A percentile compares a stretch with the other conserved stretches of the same genome.
These are phyloP conservation scores for Litchi chinensis DNA, from an alignment of 345 rosid species.

Conservation along the genomic window DNA sequence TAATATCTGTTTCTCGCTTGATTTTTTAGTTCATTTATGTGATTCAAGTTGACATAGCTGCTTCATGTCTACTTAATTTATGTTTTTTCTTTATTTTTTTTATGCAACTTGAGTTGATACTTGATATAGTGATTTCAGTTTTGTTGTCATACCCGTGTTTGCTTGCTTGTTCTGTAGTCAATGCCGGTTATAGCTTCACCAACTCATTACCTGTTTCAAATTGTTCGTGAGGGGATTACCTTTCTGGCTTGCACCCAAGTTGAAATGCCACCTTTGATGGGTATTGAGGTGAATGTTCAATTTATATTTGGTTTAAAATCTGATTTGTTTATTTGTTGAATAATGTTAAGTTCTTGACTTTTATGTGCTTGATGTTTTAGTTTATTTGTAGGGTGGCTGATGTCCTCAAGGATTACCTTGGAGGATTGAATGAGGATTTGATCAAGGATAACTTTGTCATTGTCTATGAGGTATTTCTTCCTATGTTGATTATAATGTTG, in stretches of 20 bases:
- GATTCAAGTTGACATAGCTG: not conserved
- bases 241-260: constrained; percentile 95
- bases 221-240: constrained; percentile 84
- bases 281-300: constrained; percentile 64
- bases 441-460: constrained; percentile 93
- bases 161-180: constrained; percentile 41
- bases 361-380: constrained; percentile 45
- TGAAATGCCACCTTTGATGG: constrained; percentile 98
- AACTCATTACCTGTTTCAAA: constrained; percentile 90
- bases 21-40: not conserved
- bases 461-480: constrained; percentile 77
- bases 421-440: constrained; percentile 90
- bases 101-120: not conserved
- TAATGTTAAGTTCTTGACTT: constrained; percentile 13
- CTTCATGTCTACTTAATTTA: not conserved
- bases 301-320: constrained; percentile 8
- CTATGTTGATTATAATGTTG: not conserved
- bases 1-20: too few species aligned
- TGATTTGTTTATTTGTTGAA: constrained; percentile 10
- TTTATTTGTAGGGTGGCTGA: constrained; percentile 93
- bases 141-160: not conserved
- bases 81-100: not conserved
- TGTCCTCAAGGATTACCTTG: constrained; percentile 86
- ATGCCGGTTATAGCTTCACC: constrained; percentile 93
- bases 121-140: not conserved